Evolutionary conservation across 1,284 basidiomycete genomes (phyloP).

Genomic region (Rhodotorula sp.): DNA sequence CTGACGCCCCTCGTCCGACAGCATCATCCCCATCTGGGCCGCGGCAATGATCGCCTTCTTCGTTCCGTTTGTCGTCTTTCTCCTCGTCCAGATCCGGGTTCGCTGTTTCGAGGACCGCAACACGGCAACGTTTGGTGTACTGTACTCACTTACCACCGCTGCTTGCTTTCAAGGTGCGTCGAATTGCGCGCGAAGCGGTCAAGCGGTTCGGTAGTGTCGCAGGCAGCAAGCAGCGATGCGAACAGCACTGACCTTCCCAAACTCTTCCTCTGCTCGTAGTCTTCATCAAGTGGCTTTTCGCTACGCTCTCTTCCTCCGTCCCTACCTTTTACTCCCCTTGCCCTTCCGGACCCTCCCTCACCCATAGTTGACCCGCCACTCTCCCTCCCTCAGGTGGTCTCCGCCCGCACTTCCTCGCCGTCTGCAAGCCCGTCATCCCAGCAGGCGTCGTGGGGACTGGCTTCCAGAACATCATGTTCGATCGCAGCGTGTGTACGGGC

Average conservation of each 20-base stretch:
- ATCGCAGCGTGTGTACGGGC: slow-evolving; percentile 58
- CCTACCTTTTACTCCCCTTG: no score
- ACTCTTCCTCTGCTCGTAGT: slow-evolving; percentile 43
- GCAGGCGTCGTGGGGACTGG: slow-evolving; percentile 60
- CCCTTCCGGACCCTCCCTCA: neutral
- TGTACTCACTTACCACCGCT: slow-evolving; percentile 54
- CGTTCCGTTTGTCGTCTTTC: slow-evolving; percentile 59
- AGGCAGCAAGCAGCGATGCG: neutral
- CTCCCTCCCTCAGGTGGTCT: slow-evolving; percentile 10
- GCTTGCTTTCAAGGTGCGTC: slow-evolving; percentile 50
- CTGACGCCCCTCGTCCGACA: neutral
- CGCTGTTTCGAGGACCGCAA: slow-evolving; percentile 53
- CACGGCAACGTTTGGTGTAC: slow-evolving; percentile 58
- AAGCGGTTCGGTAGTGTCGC: neutral
- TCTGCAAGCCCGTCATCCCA: slow-evolving; percentile 85
- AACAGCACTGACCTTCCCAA: neutral
- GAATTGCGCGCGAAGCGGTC: no score
- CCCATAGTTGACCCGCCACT: neutral
- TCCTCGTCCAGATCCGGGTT: slow-evolving; percentile 53
- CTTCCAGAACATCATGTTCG: slow-evolving; percentile 52
- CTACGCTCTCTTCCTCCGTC: neutral
- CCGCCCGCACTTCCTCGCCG: slow-evolving; percentile 61
- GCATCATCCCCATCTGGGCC: slow-evolving; percentile 54
- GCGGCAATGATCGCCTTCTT: slow-evolving; percentile 60
- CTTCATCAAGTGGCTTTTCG: slow-evolving; percentile 53